Conservation (phyloP, 2,329 filamentous ascomycete species). For the Gaeumannomyces tritici region DNA sequence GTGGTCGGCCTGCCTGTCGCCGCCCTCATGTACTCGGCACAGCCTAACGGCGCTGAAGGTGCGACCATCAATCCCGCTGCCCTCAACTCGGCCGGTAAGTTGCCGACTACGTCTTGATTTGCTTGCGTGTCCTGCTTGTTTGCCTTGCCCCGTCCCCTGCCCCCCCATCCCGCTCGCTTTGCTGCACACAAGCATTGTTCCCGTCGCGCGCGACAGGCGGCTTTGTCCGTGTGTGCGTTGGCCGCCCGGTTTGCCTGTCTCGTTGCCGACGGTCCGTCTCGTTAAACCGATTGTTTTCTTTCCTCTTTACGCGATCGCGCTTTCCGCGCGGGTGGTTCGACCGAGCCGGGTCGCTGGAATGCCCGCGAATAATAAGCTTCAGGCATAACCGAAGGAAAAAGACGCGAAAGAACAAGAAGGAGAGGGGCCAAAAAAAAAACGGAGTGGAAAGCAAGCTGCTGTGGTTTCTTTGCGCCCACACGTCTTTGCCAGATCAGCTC, state of each 20-base stretch:
- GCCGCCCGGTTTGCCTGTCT: background rate
- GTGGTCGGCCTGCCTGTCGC: conserved; percentile 27
- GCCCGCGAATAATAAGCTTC: background rate
- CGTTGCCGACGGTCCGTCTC: background rate
- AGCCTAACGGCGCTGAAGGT: conserved; percentile 69
- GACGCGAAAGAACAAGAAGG: background rate
- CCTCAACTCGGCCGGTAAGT: conserved; percentile 69
- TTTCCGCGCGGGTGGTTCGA: background rate
- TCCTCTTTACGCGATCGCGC: background rate
- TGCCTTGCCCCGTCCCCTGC: background rate
- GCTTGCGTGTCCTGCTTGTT: conserved; percentile 7
- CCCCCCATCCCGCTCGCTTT: background rate
- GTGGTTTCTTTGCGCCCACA: background rate
- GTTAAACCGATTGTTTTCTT: background rate
- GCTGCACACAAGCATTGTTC: background rate
- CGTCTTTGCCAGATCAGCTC: background rate
- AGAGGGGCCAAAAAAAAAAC: background rate
- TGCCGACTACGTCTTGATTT: conserved; percentile 10
- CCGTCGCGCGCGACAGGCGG: background rate
- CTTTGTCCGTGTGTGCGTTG: background rate
- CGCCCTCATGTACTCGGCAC: conserved; percentile 48
- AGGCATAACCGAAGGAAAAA: background rate
- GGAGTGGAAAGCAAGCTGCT: background rate
- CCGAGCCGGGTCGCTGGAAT: background rate
- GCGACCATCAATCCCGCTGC: conserved; percentile 87